Base-by-base conservation (phyloP, 139 green algal genomes). In the Micromonas commoda region DNA sequence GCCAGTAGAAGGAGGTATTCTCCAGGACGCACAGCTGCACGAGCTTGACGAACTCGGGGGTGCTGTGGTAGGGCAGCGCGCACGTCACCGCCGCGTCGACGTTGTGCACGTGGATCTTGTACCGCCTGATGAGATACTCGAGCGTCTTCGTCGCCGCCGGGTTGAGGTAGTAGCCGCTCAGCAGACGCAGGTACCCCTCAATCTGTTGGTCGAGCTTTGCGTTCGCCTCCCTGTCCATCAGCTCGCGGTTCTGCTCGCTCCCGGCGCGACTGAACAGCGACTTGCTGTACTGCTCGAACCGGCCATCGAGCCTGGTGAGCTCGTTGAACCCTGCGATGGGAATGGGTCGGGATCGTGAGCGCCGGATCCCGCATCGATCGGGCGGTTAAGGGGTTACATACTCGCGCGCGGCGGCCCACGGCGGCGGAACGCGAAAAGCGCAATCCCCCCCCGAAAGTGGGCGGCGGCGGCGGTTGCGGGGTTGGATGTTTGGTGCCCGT, bases 11-110 rank as follows among this genome's bases (percentile, higher is more conserved):
- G 20, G 65, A 53, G 2, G 64, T 78, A 32, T 64, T 54, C 23
- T 90, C 78, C 6, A 97, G 77, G 6, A 82, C 70, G 57, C 93
- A 72, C 9, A 87, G 72, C 52, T 91, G 88, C 52, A 96, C 85
- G 75, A 97, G 85, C 16, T 89, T 90, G 35, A 95, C 93, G 86
- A 97, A 97, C 80, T 96, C 85, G 69, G 90, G 86, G 19, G 93
- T 97, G 33, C 83, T 73, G 82, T 97, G 93, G 82, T 93, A 97
- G 0, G 93, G 89, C 71, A 97, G 81, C 5, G 85, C 87, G 1
- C 79, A 85, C 2, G 76, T 35, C 76, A 97, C 81, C 33, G 97
- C 57, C 0, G 85, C 82, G 1, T 89, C 80, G n/a, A 96, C 86
- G 81, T 97, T 95, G 77, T 81, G 82, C 79, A 93, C 85, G 34